Conservation (phyloP, 1,139 yeast species). For the Geotrichum candidum region DNA sequence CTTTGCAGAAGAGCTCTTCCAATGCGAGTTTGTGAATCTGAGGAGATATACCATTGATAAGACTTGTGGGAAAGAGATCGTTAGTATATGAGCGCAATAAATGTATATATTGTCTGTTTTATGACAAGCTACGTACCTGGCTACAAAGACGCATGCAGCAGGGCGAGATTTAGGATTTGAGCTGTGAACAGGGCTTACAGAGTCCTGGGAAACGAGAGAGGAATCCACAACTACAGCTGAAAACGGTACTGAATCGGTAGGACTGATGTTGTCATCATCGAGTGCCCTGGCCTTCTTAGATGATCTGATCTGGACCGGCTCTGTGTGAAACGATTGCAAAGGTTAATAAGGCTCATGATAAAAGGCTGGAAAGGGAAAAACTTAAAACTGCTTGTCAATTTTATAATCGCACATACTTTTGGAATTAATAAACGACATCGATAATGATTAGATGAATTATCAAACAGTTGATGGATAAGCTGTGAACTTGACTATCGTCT, state of each 20-base stretch:
- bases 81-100: background rate
- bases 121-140: constrained; percentile 35
- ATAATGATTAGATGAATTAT: background rate
- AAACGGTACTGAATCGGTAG: background rate
- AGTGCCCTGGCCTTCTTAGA: background rate
- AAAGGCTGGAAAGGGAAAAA: background rate
- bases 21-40: constrained; percentile 35
- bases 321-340: background rate
- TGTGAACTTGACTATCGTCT: background rate
- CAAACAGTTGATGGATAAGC: background rate
- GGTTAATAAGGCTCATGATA: background rate
- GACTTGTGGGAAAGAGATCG: constrained; percentile 2
- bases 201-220: background rate
- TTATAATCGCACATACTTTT: constrained; percentile 10
- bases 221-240: background rate
- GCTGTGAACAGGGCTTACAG: constrained; percentile 1
- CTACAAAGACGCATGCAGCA: constrained; percentile 85
- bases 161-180: constrained; percentile 38
- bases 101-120: background rate
- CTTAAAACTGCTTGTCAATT: background rate
- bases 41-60: constrained; percentile 18
- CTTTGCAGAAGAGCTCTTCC: constrained; percentile 48
- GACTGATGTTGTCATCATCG: background rate
- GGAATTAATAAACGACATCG: constrained; percentile 16
- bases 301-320: constrained; percentile 12